These are phyloP conservation scores for Quercus mongolica DNA, from an alignment of 306 rosid genomes.

Conservation along the genomic window DNA sequence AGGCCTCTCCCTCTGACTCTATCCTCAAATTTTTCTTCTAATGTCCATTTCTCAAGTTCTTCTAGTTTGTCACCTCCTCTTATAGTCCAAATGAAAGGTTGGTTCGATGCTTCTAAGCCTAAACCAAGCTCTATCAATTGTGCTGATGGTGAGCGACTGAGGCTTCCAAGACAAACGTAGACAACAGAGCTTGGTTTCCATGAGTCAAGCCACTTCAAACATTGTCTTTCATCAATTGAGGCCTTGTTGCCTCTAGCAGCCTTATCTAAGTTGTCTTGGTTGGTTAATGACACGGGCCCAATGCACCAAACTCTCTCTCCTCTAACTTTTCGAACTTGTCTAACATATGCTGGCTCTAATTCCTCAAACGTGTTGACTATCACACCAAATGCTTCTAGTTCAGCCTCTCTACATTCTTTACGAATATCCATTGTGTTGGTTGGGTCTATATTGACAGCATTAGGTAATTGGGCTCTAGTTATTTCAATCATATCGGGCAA, in stretches of 20 bases:
- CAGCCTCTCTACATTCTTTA: constrained; percentile 34
- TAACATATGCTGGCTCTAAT: constrained; percentile 37
- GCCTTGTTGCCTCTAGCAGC: constrained; percentile 33
- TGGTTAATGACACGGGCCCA: constrained; percentile 33
- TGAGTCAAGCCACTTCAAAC: constrained; percentile 45
- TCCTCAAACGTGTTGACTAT: constrained; percentile 59
- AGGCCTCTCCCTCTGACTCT: constrained; percentile 32
- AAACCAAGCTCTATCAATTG: constrained; percentile 48
- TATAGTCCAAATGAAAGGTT: constrained; percentile 51
- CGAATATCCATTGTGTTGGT: no score
- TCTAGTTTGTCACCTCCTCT: constrained; percentile 31
- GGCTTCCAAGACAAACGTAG: constrained; percentile 54
- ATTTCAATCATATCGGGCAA: constrained; percentile 38
- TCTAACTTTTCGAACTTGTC: constrained; percentile 22
- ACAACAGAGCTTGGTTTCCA: constrained; percentile 31
- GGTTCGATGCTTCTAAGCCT: constrained; percentile 48
- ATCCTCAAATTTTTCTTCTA: constrained; percentile 38
- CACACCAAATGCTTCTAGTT: constrained; percentile 33
- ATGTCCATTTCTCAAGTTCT: constrained; percentile 43
- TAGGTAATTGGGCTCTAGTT: constrained; percentile 34
- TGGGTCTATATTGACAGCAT: no score
- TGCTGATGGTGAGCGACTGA: constrained; percentile 22
- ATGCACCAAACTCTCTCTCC: constrained; percentile 31
- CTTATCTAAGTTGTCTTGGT: constrained; percentile 11
- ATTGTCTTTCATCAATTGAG: constrained; percentile 24